phyloP scores from a whole-genome alignment of 495 filamentous ascomycete species.

The Parachaetomium inaequale region DNA sequence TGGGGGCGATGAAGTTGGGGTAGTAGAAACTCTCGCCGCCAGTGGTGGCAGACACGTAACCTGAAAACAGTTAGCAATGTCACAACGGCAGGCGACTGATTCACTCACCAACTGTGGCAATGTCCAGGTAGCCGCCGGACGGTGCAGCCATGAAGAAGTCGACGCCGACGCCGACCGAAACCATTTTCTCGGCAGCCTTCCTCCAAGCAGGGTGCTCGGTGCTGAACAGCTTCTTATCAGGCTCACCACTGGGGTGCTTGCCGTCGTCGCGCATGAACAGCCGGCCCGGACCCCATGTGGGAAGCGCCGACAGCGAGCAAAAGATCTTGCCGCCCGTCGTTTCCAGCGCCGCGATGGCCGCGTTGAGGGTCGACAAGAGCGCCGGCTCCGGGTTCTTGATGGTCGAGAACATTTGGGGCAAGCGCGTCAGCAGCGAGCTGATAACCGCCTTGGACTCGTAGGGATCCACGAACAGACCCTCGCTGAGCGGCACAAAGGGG shows the following conservation, averaged over 20 bases:
- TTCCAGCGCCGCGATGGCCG: slow-evolving; percentile 75
- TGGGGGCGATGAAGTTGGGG: slow-evolving; percentile 84
- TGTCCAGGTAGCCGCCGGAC: slow-evolving; percentile 84
- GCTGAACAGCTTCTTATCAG: slow-evolving; percentile 85
- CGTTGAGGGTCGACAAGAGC: slow-evolving; percentile 75
- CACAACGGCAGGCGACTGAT: not conserved
- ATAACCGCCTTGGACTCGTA: slow-evolving; percentile 89
- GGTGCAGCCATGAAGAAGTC: slow-evolving; percentile 94
- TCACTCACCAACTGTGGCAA: slow-evolving; percentile 83
- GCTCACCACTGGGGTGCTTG: slow-evolving; percentile 80
- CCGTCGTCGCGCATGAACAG: slow-evolving; percentile 82
- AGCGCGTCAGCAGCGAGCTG: slow-evolving; percentile 69
- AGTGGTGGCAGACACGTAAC: slow-evolving; percentile 69
- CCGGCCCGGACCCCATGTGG: slow-evolving; percentile 84
- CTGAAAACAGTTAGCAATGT: slow-evolving; percentile 35
- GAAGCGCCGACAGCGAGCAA: slow-evolving; percentile 76
- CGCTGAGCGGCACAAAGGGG: slow-evolving; percentile 88
- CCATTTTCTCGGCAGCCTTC: slow-evolving; percentile 81
- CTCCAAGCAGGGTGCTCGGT: slow-evolving; percentile 84
- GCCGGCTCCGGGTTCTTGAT: slow-evolving; percentile 87
- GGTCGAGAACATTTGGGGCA: slow-evolving; percentile 79
- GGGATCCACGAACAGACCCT: slow-evolving; percentile 93
- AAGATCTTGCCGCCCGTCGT: slow-evolving; percentile 89
- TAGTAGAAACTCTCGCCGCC: slow-evolving; percentile 96
- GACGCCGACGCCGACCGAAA: slow-evolving; percentile 79